These are phyloP conservation scores for Microthlaspi erraticum DNA, from an alignment of 345 rosid species.

Conservation along the genomic window DNA sequence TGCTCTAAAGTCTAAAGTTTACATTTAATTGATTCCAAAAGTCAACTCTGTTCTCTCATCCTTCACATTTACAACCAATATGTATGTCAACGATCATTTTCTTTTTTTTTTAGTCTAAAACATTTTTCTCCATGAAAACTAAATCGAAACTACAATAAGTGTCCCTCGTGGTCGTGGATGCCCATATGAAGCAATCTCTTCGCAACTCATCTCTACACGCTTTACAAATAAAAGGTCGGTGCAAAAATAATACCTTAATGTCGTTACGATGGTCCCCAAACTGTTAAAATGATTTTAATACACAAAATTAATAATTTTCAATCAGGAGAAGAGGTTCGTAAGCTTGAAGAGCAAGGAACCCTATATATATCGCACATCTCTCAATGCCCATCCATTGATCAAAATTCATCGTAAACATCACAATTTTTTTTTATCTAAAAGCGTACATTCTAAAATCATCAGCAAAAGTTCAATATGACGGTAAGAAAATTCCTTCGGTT, in stretches of 20 bases:
- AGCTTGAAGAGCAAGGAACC: slow-evolving; percentile 26
- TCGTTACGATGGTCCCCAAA: slow-evolving; percentile 9
- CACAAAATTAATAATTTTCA: neutral
- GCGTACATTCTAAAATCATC: slow-evolving; percentile 21
- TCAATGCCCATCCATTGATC: slow-evolving; percentile 34
- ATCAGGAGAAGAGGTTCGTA: slow-evolving; percentile 6
- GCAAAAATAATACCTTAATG: slow-evolving; percentile 25
- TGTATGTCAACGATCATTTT: slow-evolving; percentile 11
- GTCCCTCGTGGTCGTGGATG: slow-evolving; percentile 37
- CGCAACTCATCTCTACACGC: slow-evolving; percentile 25
- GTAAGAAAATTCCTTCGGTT: slow-evolving; percentile 22
- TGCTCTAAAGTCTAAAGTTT: slow-evolving; percentile 42
- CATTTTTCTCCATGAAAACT: neutral
- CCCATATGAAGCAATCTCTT: slow-evolving; percentile 37
- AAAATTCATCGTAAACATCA: slow-evolving; percentile 26
- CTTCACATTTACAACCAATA: slow-evolving; percentile 22
- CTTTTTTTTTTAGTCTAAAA: neutral
- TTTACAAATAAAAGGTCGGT: slow-evolving; percentile 43
- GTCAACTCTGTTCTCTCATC: slow-evolving; percentile 38
- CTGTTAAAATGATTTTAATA: neutral
- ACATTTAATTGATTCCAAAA: slow-evolving; percentile 7
- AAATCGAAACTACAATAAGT: slow-evolving; percentile 21
- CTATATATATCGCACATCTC: slow-evolving; percentile 33
- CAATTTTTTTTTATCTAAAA: neutral
- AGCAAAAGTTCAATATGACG: slow-evolving; percentile 42